These are phyloP conservation scores for Thalassiosira mediterranea DNA, from an alignment of 352 stramenopile genomes.

Conservation along the genomic window DNA sequence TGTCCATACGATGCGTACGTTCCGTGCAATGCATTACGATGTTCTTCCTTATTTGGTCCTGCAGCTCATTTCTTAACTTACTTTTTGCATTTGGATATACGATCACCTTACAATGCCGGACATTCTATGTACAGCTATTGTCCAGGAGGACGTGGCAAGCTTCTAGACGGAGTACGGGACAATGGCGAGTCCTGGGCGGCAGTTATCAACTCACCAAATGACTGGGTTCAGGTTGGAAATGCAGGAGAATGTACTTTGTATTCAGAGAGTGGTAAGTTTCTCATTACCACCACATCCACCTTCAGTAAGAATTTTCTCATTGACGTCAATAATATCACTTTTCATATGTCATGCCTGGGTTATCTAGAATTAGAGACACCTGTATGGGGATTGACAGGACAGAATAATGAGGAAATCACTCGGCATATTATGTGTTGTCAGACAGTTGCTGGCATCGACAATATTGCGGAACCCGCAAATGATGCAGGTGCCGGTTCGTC, in stretches of 20 bases:
- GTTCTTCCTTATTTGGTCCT: neutral
- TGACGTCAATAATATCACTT: slow-evolving; percentile 6
- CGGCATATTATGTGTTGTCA: slow-evolving; percentile 33
- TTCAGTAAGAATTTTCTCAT: too few relatives aligned
- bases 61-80: neutral
- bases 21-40: neutral
- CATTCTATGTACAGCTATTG: neutral
- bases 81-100: slow-evolving; percentile 1
- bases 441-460: neutral
- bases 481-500: neutral
- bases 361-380: too few relatives aligned
- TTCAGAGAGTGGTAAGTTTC: slow-evolving; percentile 2
- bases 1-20: slow-evolving; percentile 16
- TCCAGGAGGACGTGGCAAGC: neutral
- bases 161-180: slow-evolving; percentile 9
- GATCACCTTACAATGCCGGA: too few relatives aligned
- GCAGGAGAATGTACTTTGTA: slow-evolving; percentile 11
- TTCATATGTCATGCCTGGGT: too few relatives aligned
- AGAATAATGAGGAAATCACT: slow-evolving; percentile 34
- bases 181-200: slow-evolving; percentile 17
- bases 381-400: slow-evolving; percentile 15
- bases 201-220: slow-evolving; percentile 20
- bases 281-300: neutral
- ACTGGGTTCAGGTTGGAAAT: slow-evolving; percentile 22
- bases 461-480: neutral